Evolutionary conservation across 768 basidiomycete species (phyloP).

Genomic region (Lactifluus pinguis): DNA sequence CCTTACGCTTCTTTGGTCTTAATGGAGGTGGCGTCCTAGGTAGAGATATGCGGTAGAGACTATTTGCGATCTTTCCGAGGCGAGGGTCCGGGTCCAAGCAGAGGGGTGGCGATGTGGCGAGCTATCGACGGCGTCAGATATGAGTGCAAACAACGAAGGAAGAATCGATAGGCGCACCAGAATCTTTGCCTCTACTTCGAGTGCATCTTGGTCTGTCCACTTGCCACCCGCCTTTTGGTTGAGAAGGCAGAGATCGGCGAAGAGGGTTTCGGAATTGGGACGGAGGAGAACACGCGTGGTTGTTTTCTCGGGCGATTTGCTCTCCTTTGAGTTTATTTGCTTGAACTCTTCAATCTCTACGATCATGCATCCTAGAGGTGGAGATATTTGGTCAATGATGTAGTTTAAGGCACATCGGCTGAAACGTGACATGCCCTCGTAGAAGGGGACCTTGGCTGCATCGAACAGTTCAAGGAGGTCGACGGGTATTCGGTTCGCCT

Average conservation of each 20-base stretch:
- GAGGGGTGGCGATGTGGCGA: constrained; percentile 65
- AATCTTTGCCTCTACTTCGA: constrained; percentile 66
- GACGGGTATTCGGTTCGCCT: constrained; percentile 73
- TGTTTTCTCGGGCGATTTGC: constrained; percentile 34
- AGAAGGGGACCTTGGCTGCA: constrained; percentile 62
- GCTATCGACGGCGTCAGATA: constrained; percentile 31
- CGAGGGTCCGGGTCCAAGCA: constrained; percentile 77
- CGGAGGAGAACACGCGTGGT: constrained; percentile 58
- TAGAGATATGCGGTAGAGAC: constrained; percentile 60
- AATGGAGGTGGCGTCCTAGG: constrained; percentile 65
- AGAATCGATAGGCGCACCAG: constrained; percentile 41
- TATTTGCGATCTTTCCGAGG: constrained; percentile 67
- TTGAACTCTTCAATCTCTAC: constrained; percentile 78
- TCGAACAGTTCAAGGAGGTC: constrained; percentile 82
- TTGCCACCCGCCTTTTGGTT: constrained; percentile 47
- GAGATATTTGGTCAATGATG: neutral
- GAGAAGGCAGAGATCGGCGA: constrained; percentile 67
- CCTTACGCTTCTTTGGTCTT: constrained; percentile 51
- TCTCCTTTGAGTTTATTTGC: constrained; percentile 48
- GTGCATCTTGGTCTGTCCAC: constrained; percentile 64
- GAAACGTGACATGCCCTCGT: constrained; percentile 53
- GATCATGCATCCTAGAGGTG: constrained; percentile 65
- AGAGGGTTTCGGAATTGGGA: constrained; percentile 68
- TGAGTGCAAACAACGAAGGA: neutral
- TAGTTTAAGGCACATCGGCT: neutral